Percentiles rank a stretch among this genome's conserved stretches.
Conservation (phyloP, 1,284 basidiomycete genomes). For the Trichosporon sp. region DNA sequence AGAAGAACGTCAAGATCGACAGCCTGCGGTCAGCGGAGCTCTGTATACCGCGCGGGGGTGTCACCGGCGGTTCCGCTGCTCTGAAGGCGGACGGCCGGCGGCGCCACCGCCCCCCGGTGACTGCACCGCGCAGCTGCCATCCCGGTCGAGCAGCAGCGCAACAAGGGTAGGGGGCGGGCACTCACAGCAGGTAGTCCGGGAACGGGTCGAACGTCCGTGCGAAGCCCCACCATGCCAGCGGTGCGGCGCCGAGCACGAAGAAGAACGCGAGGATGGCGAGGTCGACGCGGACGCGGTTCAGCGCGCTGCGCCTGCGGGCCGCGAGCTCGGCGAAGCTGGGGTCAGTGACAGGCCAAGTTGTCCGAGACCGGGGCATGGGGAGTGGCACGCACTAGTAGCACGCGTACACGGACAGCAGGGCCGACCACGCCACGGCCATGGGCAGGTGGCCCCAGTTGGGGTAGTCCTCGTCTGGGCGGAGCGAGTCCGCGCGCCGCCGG, state of each 20-base stretch:
- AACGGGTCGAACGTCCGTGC: not conserved
- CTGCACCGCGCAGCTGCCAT: too few relatives aligned
- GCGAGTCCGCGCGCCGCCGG: too few relatives aligned
- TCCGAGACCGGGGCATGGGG: too few relatives aligned
- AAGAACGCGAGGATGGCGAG: not conserved
- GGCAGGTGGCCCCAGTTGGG: not conserved
- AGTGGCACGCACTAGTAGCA: not conserved
- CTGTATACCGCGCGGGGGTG: too few relatives aligned
- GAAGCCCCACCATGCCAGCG: not conserved
- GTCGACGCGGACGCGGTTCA: not conserved
- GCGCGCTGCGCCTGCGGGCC: not conserved
- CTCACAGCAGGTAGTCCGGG: not conserved
- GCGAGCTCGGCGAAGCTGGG: not conserved
- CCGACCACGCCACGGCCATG: not conserved
- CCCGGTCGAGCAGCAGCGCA: too few relatives aligned
- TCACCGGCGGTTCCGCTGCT: too few relatives aligned
- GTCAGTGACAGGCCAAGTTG: too few relatives aligned
- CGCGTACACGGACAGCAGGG: not conserved
- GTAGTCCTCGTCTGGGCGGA: not conserved
- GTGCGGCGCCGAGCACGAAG: not conserved
- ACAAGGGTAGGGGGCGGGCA: not conserved
- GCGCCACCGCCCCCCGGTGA: too few relatives aligned
- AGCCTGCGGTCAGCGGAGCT: not conserved
- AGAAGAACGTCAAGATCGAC: not conserved
- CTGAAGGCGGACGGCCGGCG: too few relatives aligned